Base-by-base conservation (phyloP, 1,284 basidiomycete species). In the Heliocybe sulcata region DNA sequence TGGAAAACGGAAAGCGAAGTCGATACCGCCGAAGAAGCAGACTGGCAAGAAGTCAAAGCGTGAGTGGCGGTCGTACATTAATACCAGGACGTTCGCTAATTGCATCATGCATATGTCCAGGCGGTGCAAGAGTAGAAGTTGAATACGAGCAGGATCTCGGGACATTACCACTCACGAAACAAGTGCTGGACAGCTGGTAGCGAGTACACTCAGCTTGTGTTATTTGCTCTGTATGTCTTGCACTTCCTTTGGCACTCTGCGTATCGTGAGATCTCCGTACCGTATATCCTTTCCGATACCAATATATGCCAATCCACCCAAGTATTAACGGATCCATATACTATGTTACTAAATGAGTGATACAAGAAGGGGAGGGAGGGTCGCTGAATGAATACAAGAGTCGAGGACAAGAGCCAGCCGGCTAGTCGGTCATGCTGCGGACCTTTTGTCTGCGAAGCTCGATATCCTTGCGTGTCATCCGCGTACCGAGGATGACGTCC, bases 101-200 rank as follows among this genome's bases (percentile, higher is more conserved):
- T 25, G 6, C 25, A 14, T 29, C 20, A 49, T n/a, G 11, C 20
- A n/a, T 20, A 49, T 52, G 59, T 50, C n/a, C 67, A 86, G 87
- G 79, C 60, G 88, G 85, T 23, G 87, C 93, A 8, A 81, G 86
- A 60, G 87, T 98, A 68, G 92, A 96, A 68, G 87, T 98, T 69
- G 95, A 98, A 72, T 96, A 97, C 83, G 47, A 49, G 22, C 81
- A 87, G 62, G 92, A 97, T 73, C 80, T 91, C 66, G 92, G 93
- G 70, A 83, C 75, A 58, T 69, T 82, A 55, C 82, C 83, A 45
- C 72, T 85, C 51, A 79, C 77, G 45, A 81, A 77, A 63, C 79
- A 79, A 52, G 71, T 72, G 25, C 65, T 85, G 56, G 76, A 78
- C 35, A 80, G 76, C 59, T 87, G 85, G 85, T 87, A 80, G 67